Evolutionary conservation across 2,329 filamentous ascomycete species (phyloP).

Genomic region (Fusarium zealandicum): DNA sequence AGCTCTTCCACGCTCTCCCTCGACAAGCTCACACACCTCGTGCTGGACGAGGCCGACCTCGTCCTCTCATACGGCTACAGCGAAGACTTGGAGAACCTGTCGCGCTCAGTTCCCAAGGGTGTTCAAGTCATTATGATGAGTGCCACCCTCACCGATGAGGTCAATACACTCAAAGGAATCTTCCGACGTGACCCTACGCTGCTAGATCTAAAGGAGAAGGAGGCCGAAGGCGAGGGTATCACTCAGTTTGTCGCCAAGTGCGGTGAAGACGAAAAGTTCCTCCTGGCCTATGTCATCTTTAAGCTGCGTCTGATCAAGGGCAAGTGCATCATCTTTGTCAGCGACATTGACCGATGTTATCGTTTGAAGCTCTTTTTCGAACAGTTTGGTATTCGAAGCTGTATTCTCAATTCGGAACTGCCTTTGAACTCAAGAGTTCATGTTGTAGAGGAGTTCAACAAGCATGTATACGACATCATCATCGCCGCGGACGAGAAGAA

Average conservation of each 20-base stretch:
- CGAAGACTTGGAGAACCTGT: constrained; percentile 83
- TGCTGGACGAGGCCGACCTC: constrained; percentile 94
- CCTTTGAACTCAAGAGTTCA: constrained; percentile 93
- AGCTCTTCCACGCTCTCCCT: constrained; percentile 70
- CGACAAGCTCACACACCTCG: constrained; percentile 75
- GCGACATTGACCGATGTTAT: constrained; percentile 87
- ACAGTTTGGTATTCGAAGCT: constrained; percentile 94
- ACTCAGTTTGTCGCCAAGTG: constrained; percentile 90
- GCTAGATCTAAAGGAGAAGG: constrained; percentile 82
- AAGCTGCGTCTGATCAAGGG: constrained; percentile 94
- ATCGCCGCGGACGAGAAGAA: constrained; percentile 95
- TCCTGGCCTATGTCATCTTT: constrained; percentile 92
- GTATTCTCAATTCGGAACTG: constrained; percentile 91
- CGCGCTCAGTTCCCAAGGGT: constrained; percentile 79
- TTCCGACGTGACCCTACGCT: constrained; percentile 84
- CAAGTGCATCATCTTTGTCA: constrained; percentile 78
- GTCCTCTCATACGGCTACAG: constrained; percentile 94
- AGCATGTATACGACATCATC: constrained; percentile 95
- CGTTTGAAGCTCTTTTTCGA: constrained; percentile 93
- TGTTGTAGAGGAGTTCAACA: constrained; percentile 97
- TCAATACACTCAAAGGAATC: constrained; percentile 82
- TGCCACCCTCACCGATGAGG: constrained; percentile 86
- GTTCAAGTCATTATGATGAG: constrained; percentile 94
- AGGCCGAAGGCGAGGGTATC: constrained; percentile 77
- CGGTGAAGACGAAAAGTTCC: constrained; percentile 96